Evolutionary conservation across 2,329 filamentous ascomycete genomes (phyloP), one percentile per base, ranked within the genome.

Genomic region (Calonectria hawksworthii): DNA sequence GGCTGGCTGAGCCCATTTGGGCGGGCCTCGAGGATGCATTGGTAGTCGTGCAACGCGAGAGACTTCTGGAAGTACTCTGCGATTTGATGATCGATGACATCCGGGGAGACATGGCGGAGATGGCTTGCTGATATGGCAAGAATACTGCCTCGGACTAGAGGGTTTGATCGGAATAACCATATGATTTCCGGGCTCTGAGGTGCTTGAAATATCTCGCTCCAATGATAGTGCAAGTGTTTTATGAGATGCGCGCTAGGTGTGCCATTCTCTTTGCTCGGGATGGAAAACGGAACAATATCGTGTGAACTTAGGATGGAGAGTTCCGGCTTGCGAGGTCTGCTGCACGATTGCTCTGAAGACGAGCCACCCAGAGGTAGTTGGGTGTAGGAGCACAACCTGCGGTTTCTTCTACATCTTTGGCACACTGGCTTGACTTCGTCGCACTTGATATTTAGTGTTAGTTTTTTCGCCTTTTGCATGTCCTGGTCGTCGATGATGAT

Each of bases 11-110:
- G 41, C 30, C 56, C 51, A 8, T 32, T 50, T 11, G 38, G 30
- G 13, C 21, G 56, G 11, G 21, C 63, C 21, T 51, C 59, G 14
- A 73, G 30, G 8, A 44, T 61, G 36, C 34, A 6, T 23, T 65
- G 50, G 38, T 69, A 73, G 11, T 73, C 66, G 4, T 38, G 56
- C 4, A 73, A 50, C 8, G 71, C 71, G 1, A 73, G 66, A 1
- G 56, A 73, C 23, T 69, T 50, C 23, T 64, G 66, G 50, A 73
- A 73, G 50, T 52, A 56, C 66, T 73, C 71, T 32, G 71, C 71
- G 34, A 73, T 28, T 32, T 59, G 66, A 21, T 73, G 71, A 13
- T 66, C 34, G 13, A 65, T 54, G 36, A 73, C 30, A 7, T 66
- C 59, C 2, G 66, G 66, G 6, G 66, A 65, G 30, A 73, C 36